Base-by-base conservation (phyloP, 495 filamentous ascomycete species). In the Daldinia grandis region DNA sequence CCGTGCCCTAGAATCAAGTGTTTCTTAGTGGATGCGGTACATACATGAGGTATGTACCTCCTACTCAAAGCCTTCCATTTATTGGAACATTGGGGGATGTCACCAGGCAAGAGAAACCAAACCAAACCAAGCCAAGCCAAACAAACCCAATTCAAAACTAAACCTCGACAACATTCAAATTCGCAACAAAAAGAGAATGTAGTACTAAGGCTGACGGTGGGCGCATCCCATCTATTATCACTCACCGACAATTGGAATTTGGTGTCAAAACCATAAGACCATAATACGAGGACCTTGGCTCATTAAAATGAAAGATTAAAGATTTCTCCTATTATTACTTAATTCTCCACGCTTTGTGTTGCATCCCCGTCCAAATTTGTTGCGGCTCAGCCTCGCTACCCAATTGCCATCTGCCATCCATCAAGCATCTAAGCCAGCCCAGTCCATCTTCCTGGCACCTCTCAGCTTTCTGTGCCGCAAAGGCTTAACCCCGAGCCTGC, bases 221-320 rank as follows among this genome's bases (percentile, higher is more conserved):
- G 42, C 14, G 3, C 10, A 53, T 53, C 49, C 49, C 49, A 53
- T 65, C 69, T 51, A 27, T 4, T 44, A 47, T 47, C 59, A 28
- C 59, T 72, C 69, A 72, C 69, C 69, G 69, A 72, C 64, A 72
- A 27, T 72, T 72, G 28, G 28, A 28, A 60, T 38, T 27, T 64
- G 59, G 42, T 21, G 51, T 58, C 44, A 63, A 63, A 55, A 27
- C 65, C 64, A 51, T 54, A 53, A 30, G 42, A 21, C 65, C 64
- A 27, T 53, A 25, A 50, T 44, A 51, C 63, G 58, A 58, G 62
- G 68, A 49, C 38, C 63, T 35, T 72, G 69, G 69, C 19, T 72
- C 54, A 64, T 58, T 72, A 67, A 72, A 67, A 72, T 72, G 69
- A 72, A 64, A 38, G 59, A 53, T 67, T 66, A 72, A 64, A 38